Conservation (phyloP, 2,329 filamentous ascomycete genomes). For the Pseudopithomyces chartarum region DNA sequence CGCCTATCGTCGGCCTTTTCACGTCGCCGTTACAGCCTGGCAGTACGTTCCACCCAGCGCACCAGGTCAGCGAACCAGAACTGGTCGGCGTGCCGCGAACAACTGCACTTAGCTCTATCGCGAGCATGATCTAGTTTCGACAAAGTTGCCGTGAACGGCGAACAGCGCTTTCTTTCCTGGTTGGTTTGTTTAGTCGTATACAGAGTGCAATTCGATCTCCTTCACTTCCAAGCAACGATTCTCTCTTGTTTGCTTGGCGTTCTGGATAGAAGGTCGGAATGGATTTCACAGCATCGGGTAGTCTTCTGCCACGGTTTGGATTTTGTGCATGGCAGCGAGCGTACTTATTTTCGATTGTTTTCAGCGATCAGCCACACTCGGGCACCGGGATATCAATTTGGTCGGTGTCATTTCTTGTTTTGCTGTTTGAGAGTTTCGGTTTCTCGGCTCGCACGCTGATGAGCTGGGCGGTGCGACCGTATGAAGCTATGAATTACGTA, state of each 20-base stretch:
- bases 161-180: background rate
- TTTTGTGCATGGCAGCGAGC: slow-evolving; percentile 2
- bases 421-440: background rate
- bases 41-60: slow-evolving; percentile 24
- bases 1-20: slow-evolving; percentile 37
- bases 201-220: background rate
- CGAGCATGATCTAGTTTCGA: slow-evolving; percentile 38
- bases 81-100: slow-evolving; percentile 40
- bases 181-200: background rate
- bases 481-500: slow-evolving; percentile 9
- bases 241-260: slow-evolving; percentile 3
- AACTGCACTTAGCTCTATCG: slow-evolving; percentile 39
- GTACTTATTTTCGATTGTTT: background rate
- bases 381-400: slow-evolving; percentile 16
- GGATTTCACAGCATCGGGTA: slow-evolving; percentile 2
- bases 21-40: slow-evolving; percentile 37
- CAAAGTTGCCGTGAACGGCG: slow-evolving; percentile 14
- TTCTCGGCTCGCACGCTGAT: slow-evolving; percentile 12
- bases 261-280: background rate
- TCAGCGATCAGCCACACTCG: background rate
- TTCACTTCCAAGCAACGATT: background rate
- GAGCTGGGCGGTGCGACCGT: slow-evolving; percentile 10
- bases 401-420: background rate
- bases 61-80: slow-evolving; percentile 42
- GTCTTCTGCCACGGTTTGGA: slow-evolving; percentile 7